Conservation (phyloP, 1,284 basidiomycete species). For the Puccinia horiana region DNA sequence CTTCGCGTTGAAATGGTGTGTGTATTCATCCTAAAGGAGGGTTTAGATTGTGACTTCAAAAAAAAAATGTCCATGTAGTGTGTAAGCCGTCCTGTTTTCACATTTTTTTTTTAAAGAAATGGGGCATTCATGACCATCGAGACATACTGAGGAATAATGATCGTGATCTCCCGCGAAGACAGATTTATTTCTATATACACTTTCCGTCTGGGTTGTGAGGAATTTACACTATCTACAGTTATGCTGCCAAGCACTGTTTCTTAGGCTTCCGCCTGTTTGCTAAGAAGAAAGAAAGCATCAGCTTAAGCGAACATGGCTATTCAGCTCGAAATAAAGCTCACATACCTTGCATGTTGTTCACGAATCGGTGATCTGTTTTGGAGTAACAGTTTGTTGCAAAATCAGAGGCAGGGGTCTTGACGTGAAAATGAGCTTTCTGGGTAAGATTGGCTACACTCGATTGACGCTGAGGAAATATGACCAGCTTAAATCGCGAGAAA, state of each 20-base stretch:
- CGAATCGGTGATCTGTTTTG: not conserved
- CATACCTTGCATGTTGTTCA: slow-evolving; percentile 4
- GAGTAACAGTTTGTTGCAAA: not conserved
- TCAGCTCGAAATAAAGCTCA: not conserved
- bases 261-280: not conserved
- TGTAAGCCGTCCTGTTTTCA: not conserved
- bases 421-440: not conserved
- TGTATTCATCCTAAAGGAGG: not conserved
- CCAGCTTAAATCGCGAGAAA: no score
- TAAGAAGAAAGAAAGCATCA: not conserved
- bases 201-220: not conserved
- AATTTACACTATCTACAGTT: slow-evolving; percentile 6
- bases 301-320: not conserved
- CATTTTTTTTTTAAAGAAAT: not conserved
- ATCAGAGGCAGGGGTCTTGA: not conserved
- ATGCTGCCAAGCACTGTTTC: not conserved
- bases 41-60: not conserved
- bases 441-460: not conserved
- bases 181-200: not conserved
- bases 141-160: slow-evolving; percentile 1
- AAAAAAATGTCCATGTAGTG: not conserved
- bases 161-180: slow-evolving; percentile 4
- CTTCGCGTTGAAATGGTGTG: not conserved
- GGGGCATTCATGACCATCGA: not conserved
- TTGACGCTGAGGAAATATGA: not conserved